phyloP scores from a whole-genome alignment of 768 basidiomycete species.

The Multifurca ochricompacta region DNA sequence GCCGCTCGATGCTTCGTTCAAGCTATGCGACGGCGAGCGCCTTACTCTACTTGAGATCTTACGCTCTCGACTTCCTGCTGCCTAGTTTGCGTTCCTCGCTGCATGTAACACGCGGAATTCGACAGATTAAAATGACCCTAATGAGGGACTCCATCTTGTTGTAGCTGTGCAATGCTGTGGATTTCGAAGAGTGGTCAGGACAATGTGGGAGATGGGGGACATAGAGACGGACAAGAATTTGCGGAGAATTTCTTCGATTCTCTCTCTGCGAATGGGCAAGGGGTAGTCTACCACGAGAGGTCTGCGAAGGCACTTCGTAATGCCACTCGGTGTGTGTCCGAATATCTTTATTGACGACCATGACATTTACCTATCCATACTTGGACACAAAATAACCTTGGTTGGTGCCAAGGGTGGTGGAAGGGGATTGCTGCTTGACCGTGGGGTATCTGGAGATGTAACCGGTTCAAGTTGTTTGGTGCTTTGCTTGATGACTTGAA shows the following conservation, averaged over 20 bases:
- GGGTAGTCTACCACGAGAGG: too few relatives aligned
- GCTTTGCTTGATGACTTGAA: too few relatives aligned
- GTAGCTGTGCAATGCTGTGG: slow-evolving; percentile 15
- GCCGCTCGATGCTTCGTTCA: neutral
- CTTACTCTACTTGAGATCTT: slow-evolving; percentile 4
- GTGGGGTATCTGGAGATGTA: too few relatives aligned
- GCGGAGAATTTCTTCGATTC: slow-evolving; percentile 2
- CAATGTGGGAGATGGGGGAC: slow-evolving; percentile 18
- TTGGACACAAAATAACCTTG: too few relatives aligned
- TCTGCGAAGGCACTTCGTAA: too few relatives aligned
- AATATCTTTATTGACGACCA: too few relatives aligned
- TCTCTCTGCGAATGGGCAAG: too few relatives aligned
- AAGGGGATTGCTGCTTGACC: too few relatives aligned
- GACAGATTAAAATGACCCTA: neutral
- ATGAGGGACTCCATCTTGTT: slow-evolving; percentile 15
- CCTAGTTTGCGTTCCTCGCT: slow-evolving; percentile 8
- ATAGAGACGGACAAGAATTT: slow-evolving; percentile 8
- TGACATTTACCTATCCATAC: too few relatives aligned
- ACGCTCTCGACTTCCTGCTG: neutral
- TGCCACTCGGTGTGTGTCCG: too few relatives aligned
- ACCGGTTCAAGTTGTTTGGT: too few relatives aligned
- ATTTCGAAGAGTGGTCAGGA: slow-evolving; percentile 12
- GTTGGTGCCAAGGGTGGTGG: too few relatives aligned
- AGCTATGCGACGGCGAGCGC: neutral
- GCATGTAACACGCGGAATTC: slow-evolving; percentile 4